Evolutionary conservation across 192 early-diverging fungal species (phyloP).

Genomic region (Rhizoclosmatium sp.): DNA sequence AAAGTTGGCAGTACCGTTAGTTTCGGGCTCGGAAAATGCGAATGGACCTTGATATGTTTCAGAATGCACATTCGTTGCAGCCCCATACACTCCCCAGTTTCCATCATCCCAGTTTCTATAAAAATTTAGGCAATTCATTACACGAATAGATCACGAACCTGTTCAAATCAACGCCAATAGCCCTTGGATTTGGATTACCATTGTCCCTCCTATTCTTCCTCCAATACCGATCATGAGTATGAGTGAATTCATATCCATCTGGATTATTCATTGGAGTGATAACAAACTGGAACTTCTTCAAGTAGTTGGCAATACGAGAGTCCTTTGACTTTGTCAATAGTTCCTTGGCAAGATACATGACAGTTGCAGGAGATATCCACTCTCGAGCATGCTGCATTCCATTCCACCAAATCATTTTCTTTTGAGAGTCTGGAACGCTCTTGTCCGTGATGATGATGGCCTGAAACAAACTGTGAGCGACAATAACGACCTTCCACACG

Average conservation of each 20-base stretch:
- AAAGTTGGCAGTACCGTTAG: conserved; percentile 46
- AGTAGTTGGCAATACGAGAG: conserved; percentile 36
- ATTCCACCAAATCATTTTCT: conserved; percentile 39
- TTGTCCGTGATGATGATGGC: conserved; percentile 29
- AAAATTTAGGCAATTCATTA: neutral
- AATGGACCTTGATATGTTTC: conserved; percentile 53
- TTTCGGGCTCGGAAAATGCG: conserved; percentile 56
- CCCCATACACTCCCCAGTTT: conserved; percentile 54
- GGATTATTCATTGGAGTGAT: conserved; percentile 50
- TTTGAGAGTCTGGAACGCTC: conserved; percentile 14
- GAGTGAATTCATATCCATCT: conserved; percentile 55
- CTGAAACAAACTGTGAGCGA: neutral
- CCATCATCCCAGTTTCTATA: conserved; percentile 52
- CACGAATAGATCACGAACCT: neutral
- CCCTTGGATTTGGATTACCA: conserved; percentile 41
- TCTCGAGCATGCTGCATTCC: conserved; percentile 55
- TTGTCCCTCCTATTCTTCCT: conserved; percentile 57
- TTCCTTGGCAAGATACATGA: conserved; percentile 50
- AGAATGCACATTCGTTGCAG: conserved; percentile 44
- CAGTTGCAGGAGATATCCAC: conserved; percentile 56
- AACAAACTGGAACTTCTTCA: conserved; percentile 53
- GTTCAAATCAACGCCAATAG: conserved; percentile 38
- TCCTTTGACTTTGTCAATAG: conserved; percentile 29
- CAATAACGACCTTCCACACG: neutral
- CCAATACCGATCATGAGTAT: conserved; percentile 22